phyloP scores from a whole-genome alignment of 805 yeast genomes.

The Danielozyma ontarioensis region DNA sequence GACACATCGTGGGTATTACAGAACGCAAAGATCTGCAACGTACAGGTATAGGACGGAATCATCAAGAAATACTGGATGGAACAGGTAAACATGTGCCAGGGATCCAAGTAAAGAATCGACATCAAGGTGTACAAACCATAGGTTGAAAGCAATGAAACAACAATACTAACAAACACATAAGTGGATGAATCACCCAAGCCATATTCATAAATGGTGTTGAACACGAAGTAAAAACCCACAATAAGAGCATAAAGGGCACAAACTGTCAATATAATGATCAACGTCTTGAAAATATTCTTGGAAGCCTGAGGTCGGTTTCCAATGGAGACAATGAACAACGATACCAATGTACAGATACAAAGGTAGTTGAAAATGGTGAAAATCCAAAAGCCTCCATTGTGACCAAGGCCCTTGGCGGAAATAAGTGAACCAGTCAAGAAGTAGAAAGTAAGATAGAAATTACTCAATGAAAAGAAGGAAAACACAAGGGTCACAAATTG shows the following conservation, averaged over 20 bases:
- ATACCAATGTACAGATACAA: constrained; percentile 73
- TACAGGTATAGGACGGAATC: constrained; percentile 88
- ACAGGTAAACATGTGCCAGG: constrained; percentile 93
- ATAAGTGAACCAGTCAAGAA: constrained; percentile 45
- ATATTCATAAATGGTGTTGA: constrained; percentile 41
- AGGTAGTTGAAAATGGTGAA: constrained; percentile 85
- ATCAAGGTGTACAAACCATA: constrained; percentile 82
- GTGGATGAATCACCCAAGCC: constrained; percentile 38
- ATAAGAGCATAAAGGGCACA: constrained; percentile 79
- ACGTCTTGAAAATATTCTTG: constrained; percentile 62
- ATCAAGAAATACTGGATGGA: constrained; percentile 82
- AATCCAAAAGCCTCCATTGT: constrained; percentile 74
- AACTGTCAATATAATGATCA: constrained; percentile 67
- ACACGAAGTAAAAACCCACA: constrained; percentile 79
- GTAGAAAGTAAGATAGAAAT: constrained; percentile 23
- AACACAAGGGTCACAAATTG: constrained; percentile 16
- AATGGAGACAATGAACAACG: constrained; percentile 89
- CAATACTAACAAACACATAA: constrained; percentile 64
- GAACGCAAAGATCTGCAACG: constrained; percentile 91
- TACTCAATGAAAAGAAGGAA: constrained; percentile 22
- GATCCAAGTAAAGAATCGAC: constrained; percentile 84
- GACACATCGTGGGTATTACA: constrained; percentile 98
- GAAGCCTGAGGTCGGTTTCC: constrained; percentile 99
- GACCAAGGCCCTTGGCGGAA: constrained; percentile 41
- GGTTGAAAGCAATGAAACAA: constrained; percentile 82